These are phyloP conservation scores for Umbelopsis sp. DNA, from an alignment of 192 early-diverging fungal genomes.

Conservation along the genomic window DNA sequence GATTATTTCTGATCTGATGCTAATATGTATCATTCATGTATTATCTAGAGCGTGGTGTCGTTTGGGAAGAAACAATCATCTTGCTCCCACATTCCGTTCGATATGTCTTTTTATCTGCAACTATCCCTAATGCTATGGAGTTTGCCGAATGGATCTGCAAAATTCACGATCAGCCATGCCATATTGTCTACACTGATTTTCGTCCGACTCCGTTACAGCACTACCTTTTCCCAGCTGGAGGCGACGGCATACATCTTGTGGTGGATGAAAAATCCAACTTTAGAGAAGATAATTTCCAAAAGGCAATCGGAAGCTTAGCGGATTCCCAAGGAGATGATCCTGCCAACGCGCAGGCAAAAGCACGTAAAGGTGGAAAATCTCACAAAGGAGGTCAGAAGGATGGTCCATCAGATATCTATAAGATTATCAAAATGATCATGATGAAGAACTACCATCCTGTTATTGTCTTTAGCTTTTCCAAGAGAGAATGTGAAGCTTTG, in stretches of 20 bases:
- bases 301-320: conserved; percentile 75
- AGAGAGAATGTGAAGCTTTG: conserved; percentile 90
- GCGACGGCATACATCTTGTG: conserved; percentile 92
- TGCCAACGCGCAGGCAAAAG: conserved; percentile 45
- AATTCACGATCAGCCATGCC: conserved; percentile 95
- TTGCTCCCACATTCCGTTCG: conserved; percentile 90
- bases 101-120: conserved; percentile 95
- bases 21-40: too few species aligned
- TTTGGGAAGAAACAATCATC: conserved; percentile 99
- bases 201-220: conserved; percentile 97
- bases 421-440: conserved; percentile 96
- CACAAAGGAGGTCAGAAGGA: conserved; percentile 59
- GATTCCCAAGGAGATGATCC: conserved; percentile 63
- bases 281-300: conserved; percentile 95
- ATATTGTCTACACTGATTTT: conserved; percentile 97
- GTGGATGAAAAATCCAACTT: conserved; percentile 96
- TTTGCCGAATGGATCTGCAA: conserved; percentile 99
- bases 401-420: conserved; percentile 82
- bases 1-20: neutral
- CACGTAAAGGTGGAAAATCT: conserved; percentile 51
- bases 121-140: conserved; percentile 98
- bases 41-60: conserved; percentile 86
- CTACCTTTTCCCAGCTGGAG: conserved; percentile 90
- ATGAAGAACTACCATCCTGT: conserved; percentile 96
- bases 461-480: conserved; percentile 96